Evolutionary conservation across 805 yeast species (phyloP).

Genomic region (Ogataea trehalophila): DNA sequence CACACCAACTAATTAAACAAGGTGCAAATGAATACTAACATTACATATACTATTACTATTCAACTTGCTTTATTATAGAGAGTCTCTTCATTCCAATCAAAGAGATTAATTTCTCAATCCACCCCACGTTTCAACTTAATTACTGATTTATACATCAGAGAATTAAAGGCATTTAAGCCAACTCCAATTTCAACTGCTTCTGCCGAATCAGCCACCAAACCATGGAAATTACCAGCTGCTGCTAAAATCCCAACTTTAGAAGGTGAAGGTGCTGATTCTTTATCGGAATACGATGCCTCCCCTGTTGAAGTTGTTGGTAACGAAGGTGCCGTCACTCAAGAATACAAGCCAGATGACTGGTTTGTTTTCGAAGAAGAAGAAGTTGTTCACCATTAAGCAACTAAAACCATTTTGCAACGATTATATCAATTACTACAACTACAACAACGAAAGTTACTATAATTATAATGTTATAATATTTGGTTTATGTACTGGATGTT

Average conservation of each 20-base stretch:
- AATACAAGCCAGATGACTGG: constrained; percentile 63
- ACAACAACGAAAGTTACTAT: neutral
- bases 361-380: constrained; percentile 70
- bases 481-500: no score
- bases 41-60: neutral
- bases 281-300: constrained; percentile 62
- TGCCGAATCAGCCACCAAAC: constrained; percentile 72
- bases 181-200: constrained; percentile 66
- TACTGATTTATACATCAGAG: constrained; percentile 81
- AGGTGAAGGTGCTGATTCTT: constrained; percentile 58
- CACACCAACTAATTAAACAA: neutral
- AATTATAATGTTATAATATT: neutral
- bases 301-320: constrained; percentile 68
- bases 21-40: neutral
- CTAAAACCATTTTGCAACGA: neutral
- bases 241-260: constrained; percentile 74
- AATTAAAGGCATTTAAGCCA: constrained; percentile 86
- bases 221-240: constrained; percentile 77
- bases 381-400: constrained; percentile 39
- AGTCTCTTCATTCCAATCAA: constrained; percentile 10
- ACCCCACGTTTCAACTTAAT: constrained; percentile 46
- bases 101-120: constrained; percentile 25
- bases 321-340: constrained; percentile 39
- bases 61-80: constrained; percentile 3
- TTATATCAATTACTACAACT: neutral